Evolutionary conservation across 345 rosid species (phyloP).

Genomic region (Tarenaya hassleriana): DNA sequence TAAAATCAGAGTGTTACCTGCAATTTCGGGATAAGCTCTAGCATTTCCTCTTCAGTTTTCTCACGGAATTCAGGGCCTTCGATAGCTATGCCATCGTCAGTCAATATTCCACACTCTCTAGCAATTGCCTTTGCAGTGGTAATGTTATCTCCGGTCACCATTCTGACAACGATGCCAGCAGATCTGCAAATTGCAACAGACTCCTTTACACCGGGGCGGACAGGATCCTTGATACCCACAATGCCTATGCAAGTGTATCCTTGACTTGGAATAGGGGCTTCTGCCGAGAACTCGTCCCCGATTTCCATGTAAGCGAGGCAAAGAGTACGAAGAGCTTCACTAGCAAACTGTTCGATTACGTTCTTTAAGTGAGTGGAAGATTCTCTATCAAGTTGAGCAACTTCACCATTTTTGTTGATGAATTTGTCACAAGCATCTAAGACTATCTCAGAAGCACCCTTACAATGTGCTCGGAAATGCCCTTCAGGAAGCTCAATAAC

Average conservation of each 20-base stretch:
- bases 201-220: constrained; percentile 74
- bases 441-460: constrained; percentile 89
- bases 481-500: constrained; percentile 69
- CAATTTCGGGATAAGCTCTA: constrained; percentile 63
- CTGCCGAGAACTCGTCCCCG: constrained; percentile 47
- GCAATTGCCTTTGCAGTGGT: constrained; percentile 93
- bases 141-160: constrained; percentile 90
- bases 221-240: constrained; percentile 86
- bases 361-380: constrained; percentile 37
- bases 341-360: constrained; percentile 67
- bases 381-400: constrained; percentile 60
- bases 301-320: constrained; percentile 78
- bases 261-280: constrained; percentile 43
- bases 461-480: constrained; percentile 54
- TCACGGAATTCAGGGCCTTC: constrained; percentile 59
- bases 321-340: constrained; percentile 90
- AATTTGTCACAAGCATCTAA: constrained; percentile 71
- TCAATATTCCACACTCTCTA: constrained; percentile 75
- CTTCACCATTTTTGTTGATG: constrained; percentile 56
- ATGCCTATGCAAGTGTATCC: constrained; percentile 67
- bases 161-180: constrained; percentile 78
- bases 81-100: constrained; percentile 50
- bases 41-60: constrained; percentile 46
- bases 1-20: constrained; percentile 55
- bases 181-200: constrained; percentile 77